Evolutionary conservation across 192 early-diverging fungal species (phyloP).

Genomic region (Gaertneriomyces sp.): DNA sequence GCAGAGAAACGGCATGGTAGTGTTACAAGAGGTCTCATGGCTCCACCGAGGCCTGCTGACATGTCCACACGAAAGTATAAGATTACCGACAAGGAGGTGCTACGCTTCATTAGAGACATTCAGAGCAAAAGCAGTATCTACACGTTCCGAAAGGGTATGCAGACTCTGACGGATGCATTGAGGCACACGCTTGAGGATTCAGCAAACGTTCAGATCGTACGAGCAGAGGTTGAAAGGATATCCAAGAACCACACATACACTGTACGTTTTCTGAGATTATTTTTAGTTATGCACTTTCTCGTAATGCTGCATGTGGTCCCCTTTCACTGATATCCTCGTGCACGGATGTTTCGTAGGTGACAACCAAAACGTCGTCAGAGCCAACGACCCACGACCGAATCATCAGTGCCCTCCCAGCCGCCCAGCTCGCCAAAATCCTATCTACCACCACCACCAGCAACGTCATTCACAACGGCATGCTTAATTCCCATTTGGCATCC

Average conservation of each 20-base stretch:
- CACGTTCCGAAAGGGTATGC: constrained; percentile 76
- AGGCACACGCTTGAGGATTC: constrained; percentile 42
- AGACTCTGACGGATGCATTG: constrained; percentile 63
- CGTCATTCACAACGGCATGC: too few relatives aligned
- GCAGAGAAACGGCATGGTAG: constrained; percentile 59
- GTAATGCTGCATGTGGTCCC: too few relatives aligned
- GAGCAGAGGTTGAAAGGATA: constrained; percentile 45
- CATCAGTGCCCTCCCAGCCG: constrained; percentile 66
- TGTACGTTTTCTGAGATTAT: too few relatives aligned
- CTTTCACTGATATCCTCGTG: too few relatives aligned
- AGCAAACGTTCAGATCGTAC: constrained; percentile 59
- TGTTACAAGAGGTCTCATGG: constrained; percentile 32
- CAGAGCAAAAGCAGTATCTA: constrained; percentile 66
- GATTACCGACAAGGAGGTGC: constrained; percentile 30
- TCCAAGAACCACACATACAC: not conserved
- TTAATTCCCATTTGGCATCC: constrained; percentile 45
- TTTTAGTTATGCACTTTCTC: too few relatives aligned
- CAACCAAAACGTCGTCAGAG: not conserved
- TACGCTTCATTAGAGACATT: constrained; percentile 58
- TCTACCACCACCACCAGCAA: not conserved
- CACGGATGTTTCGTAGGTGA: too few relatives aligned
- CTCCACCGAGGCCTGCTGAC: constrained; percentile 2
- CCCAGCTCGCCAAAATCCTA: constrained; percentile 47
- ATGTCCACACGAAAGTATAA: not conserved
- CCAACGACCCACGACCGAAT: constrained; percentile 49